Evolutionary conservation across 352 stramenopile species (phyloP).

Genomic region (Globisporangium nodosum): DNA sequence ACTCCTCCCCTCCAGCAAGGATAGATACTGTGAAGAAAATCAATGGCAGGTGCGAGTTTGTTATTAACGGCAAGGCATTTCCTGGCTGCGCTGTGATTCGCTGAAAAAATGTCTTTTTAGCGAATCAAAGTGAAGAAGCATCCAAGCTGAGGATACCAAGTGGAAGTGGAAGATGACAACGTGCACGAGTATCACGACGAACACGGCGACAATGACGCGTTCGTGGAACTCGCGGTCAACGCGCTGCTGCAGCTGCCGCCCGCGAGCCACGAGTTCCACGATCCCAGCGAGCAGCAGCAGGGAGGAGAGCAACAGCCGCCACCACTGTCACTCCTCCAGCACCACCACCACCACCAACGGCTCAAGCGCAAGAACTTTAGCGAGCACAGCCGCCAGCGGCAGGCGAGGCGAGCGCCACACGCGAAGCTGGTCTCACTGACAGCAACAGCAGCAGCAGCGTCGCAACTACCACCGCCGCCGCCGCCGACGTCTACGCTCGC

Average conservation of each 20-base stretch:
- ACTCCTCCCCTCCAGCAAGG: no score
- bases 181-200: constrained; percentile 5
- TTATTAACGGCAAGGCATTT: neutral
- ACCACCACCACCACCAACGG: constrained; percentile 14
- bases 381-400: constrained; percentile 21
- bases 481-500: neutral
- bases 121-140: neutral
- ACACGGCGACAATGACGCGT: constrained; percentile 31
- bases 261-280: neutral
- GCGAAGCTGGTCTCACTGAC: neutral
- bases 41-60: neutral
- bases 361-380: constrained; percentile 71
- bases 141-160: no score
- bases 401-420: neutral
- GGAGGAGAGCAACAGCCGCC: neutral
- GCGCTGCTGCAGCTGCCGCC: constrained; percentile 10
- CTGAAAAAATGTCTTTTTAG: neutral
- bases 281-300: neutral
- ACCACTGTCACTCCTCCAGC: neutral
- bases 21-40: neutral
- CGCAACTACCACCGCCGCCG: neutral
- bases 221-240: constrained; percentile 22
- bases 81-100: neutral
- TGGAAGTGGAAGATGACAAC: no score
- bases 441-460: constrained; percentile 8